Conservation (phyloP, 306 rosid species). For the Rosa multiflora region DNA sequence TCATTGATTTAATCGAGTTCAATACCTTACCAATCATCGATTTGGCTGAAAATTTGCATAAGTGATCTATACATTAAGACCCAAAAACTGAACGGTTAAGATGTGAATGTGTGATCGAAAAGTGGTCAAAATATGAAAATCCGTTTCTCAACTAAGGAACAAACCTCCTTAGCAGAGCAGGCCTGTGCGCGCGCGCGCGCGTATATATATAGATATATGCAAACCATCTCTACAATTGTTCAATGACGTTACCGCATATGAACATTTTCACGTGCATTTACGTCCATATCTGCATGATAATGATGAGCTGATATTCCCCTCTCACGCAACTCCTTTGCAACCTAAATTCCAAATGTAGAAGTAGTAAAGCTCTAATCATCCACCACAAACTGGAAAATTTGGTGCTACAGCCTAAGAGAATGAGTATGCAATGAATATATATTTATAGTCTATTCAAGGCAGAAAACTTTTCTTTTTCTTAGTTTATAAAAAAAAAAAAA, state of each 20-base stretch:
- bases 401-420: not conserved
- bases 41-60: no score
- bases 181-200: no score
- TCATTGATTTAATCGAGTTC: no score
- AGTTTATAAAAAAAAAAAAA: no score
- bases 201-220: no score
- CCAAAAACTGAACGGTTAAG: no score
- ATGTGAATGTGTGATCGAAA: no score
- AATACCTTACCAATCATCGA: no score
- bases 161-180: no score
- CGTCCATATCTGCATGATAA: conserved; percentile 97
- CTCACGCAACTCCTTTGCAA: conserved; percentile 80
- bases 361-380: conserved; percentile 18
- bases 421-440: not conserved
- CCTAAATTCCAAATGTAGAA: conserved; percentile 47
- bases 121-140: no score
- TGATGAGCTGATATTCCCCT: conserved; percentile 80
- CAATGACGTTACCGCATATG: conserved; percentile 71
- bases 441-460: not conserved
- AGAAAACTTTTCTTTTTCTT: not conserved
- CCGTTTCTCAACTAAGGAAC: no score
- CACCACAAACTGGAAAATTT: not conserved
- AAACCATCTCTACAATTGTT: conserved; percentile 13
- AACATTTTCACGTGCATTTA: conserved; percentile 68
- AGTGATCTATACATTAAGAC: no score